Evolutionary conservation across 164 flowering plant genomes (phyloP).

Genomic region (Nymphaea colorata): DNA sequence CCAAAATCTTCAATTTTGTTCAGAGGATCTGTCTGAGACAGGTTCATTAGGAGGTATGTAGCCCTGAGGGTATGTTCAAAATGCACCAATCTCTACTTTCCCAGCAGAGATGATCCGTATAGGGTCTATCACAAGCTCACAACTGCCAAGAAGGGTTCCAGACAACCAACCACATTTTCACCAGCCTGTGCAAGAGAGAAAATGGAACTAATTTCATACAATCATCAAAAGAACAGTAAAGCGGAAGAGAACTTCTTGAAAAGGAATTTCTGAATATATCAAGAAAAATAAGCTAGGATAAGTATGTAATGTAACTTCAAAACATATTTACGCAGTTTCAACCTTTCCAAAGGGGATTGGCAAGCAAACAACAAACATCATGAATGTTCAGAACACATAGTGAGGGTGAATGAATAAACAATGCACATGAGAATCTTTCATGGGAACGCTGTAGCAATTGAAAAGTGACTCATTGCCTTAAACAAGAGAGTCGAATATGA

Average conservation of each 20-base stretch:
- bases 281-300: too few relatives aligned
- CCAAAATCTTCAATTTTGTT: slow-evolving; percentile 99
- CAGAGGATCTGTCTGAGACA: slow-evolving; percentile 88
- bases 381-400: too few relatives aligned
- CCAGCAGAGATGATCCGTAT: slow-evolving; percentile 97
- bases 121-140: slow-evolving; percentile 96
- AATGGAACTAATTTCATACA: not conserved
- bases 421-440: too few relatives aligned
- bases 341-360: too few relatives aligned
- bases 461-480: too few relatives aligned
- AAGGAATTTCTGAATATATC: too few relatives aligned
- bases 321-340: too few relatives aligned
- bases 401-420: too few relatives aligned
- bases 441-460: too few relatives aligned
- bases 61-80: slow-evolving; percentile 87
- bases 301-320: too few relatives aligned
- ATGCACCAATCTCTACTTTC: slow-evolving; percentile 97
- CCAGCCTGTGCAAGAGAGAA: slow-evolving; percentile 49
- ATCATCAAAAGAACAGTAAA: not conserved
- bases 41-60: slow-evolving; percentile 93
- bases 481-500: too few relatives aligned
- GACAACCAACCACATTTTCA: slow-evolving; percentile 97
- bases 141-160: slow-evolving; percentile 95
- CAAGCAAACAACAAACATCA: too few relatives aligned
- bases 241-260: not conserved